Evolutionary conservation across 306 rosid genomes (phyloP).

Genomic region (Trifolium fragiferum): DNA sequence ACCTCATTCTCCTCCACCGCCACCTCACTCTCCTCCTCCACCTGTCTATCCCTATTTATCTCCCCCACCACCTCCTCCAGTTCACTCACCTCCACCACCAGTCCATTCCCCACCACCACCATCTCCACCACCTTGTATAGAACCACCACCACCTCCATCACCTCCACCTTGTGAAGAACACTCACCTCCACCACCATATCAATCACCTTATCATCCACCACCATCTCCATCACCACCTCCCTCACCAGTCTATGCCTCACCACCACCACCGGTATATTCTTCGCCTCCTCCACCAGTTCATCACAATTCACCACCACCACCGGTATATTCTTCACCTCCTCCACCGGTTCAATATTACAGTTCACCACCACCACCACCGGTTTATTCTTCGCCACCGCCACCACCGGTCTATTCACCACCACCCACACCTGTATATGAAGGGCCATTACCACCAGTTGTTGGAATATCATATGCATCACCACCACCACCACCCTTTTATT

Average conservation of each 20-base stretch:
- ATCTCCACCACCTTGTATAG: constrained; percentile 72
- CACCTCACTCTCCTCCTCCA: constrained; percentile 67
- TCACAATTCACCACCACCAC: constrained; percentile 61
- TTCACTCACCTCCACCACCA: constrained; percentile 64
- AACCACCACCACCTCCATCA: constrained; percentile 62
- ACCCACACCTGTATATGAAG: constrained; percentile 91
- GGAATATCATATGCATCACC: constrained; percentile 92
- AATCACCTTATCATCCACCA: constrained; percentile 51
- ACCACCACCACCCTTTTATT: constrained; percentile 97
- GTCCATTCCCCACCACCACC: constrained; percentile 63
- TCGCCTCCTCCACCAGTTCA: constrained; percentile 54
- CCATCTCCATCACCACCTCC: constrained; percentile 66
- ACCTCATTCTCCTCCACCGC: constrained; percentile 56
- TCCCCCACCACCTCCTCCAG: constrained; percentile 80
- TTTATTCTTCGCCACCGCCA: constrained; percentile 35
- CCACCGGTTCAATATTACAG: constrained; percentile 44
- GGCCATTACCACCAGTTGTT: constrained; percentile 85
- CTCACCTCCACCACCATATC: constrained; percentile 63
- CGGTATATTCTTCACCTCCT: constrained; percentile 28
- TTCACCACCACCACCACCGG: constrained; percentile 54
- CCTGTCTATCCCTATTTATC: constrained; percentile 62
- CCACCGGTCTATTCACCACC: constrained; percentile 61
- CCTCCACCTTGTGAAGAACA: constrained; percentile 63
- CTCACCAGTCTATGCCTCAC: constrained; percentile 27
- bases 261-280: constrained; percentile 54